Conservation (phyloP, 2,329 filamentous ascomycete species). For the Mycocentrospora acerina region DNA sequence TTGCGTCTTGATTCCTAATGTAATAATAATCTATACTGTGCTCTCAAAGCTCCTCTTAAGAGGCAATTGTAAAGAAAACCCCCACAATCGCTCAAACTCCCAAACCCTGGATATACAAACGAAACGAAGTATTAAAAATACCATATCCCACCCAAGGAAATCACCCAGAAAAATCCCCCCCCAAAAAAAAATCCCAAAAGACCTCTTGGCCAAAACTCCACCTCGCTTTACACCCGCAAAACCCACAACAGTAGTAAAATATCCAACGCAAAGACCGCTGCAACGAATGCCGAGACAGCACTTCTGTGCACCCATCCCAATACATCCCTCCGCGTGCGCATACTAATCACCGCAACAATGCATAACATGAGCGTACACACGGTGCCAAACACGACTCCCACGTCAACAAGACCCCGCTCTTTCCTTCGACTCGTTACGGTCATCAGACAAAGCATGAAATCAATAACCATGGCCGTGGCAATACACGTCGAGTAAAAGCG, state of each 20-base stretch:
- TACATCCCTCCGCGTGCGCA: conserved; percentile 32
- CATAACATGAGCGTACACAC: conserved; percentile 59
- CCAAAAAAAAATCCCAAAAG: too few relatives aligned
- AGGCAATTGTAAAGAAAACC: too few relatives aligned
- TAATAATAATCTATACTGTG: too few relatives aligned
- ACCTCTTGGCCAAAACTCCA: not conserved
- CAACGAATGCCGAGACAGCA: conserved; percentile 25
- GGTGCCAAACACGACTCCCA: conserved; percentile 69
- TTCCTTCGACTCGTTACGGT: conserved; percentile 68
- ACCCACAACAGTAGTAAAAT: conserved; percentile 35
- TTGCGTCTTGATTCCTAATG: too few relatives aligned
- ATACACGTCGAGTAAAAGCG: conserved; percentile 54
- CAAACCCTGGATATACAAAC: too few relatives aligned
- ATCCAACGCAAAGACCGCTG: conserved; percentile 30
- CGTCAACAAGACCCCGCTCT: conserved; percentile 70
- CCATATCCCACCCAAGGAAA: too few relatives aligned
- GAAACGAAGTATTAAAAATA: too few relatives aligned
- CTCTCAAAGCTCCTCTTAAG: too few relatives aligned
- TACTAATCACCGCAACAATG: conserved; percentile 31
- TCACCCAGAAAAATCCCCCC: too few relatives aligned
- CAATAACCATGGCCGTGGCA: conserved; percentile 61
- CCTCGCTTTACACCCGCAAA: conserved; percentile 14
- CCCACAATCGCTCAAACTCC: too few relatives aligned
- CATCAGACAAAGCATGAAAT: conserved; percentile 65
- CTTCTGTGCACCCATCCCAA: conserved; percentile 37